phyloP scores from a whole-genome alignment of 208 protist species.

The Angomonas desouzai region DNA sequence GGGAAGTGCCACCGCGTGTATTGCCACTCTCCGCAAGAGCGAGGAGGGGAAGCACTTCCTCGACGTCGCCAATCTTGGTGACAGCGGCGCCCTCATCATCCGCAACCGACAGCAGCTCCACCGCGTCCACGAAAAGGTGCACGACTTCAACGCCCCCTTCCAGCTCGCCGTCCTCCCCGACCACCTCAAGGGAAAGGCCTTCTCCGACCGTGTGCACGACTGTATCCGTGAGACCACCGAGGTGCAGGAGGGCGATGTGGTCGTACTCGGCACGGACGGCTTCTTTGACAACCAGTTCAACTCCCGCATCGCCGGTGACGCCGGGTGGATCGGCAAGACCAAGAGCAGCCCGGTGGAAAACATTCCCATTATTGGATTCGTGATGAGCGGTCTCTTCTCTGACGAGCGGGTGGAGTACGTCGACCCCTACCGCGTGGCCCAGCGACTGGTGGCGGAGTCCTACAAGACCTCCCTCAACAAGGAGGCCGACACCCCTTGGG shows the following conservation, averaged over 20 bases:
- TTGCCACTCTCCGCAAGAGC: slow-evolving; percentile 60
- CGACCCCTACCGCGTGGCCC: slow-evolving; percentile 84
- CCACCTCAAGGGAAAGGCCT: slow-evolving; percentile 62
- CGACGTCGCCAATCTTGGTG: slow-evolving; percentile 89
- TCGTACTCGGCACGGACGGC: slow-evolving; percentile 91
- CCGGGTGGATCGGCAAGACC: slow-evolving; percentile 75
- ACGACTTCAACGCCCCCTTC: slow-evolving; percentile 91
- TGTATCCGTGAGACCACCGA: slow-evolving; percentile 64
- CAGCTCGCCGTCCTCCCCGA: slow-evolving; percentile 83
- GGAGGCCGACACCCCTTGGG: slow-evolving; percentile 77
- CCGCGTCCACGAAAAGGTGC: slow-evolving; percentile 83
- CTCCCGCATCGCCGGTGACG: slow-evolving; percentile 67
- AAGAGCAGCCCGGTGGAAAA: slow-evolving; percentile 55
- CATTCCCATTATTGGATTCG: slow-evolving; percentile 74
- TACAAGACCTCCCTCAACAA: slow-evolving; percentile 68
- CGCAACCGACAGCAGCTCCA: slow-evolving; percentile 75
- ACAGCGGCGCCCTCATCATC: slow-evolving; percentile 85
- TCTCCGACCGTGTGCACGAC: slow-evolving; percentile 64
- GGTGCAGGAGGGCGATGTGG: slow-evolving; percentile 89
- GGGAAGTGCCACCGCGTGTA: slow-evolving; percentile 88
- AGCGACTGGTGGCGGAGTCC: slow-evolving; percentile 80
- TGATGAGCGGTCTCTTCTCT: slow-evolving; percentile 65
- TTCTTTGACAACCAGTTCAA: slow-evolving; percentile 94
- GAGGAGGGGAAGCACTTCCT: slow-evolving; percentile 54
- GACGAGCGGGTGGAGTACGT: slow-evolving; percentile 73